Percentiles rank a stretch among this genome's conserved stretches.
These are phyloP conservation scores for Aspergillus udagawae DNA, from an alignment of 2,329 filamentous ascomycete species.

Conservation along the genomic window DNA sequence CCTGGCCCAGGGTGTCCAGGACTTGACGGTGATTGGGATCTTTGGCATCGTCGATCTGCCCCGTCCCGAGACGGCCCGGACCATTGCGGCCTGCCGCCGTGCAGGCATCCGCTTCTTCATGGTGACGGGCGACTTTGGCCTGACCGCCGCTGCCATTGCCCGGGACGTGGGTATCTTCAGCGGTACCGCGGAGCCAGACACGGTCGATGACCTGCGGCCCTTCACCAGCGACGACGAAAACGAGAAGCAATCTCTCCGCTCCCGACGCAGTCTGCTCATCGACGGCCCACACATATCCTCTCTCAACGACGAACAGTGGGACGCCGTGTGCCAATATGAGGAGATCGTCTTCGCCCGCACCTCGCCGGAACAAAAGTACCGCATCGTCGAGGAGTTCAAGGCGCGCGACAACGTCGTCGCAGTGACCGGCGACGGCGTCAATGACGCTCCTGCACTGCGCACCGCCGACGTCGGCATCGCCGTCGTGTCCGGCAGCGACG, in stretches of 20 bases:
- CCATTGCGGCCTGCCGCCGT: conserved; percentile 32
- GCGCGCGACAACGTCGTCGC: conserved; percentile 38
- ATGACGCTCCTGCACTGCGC: conserved; percentile 32
- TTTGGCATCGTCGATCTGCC: conserved; percentile 46
- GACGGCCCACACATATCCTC: conserved; percentile 63
- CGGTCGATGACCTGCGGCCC: conserved; percentile 50
- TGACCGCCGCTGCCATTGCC: conserved; percentile 40
- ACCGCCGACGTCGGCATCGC: conserved; percentile 33
- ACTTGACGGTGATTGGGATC: conserved; percentile 50
- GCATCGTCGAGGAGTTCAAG: conserved; percentile 41
- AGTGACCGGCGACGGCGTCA: conserved; percentile 37
- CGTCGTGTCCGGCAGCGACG: conserved; percentile 37
- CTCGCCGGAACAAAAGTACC: conserved; percentile 41
- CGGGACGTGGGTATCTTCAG: conserved; percentile 41
- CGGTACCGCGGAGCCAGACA: conserved; percentile 49
- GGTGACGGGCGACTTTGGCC: conserved; percentile 42
- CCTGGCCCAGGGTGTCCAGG: conserved; percentile 35
- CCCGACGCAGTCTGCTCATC: conserved; percentile 56
- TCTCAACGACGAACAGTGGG: conserved; percentile 66
- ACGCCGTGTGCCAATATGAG: conserved; percentile 54
- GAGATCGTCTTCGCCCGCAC: conserved; percentile 48
- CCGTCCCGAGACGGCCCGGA: conserved; percentile 32
- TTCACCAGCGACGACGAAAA: conserved; percentile 8
- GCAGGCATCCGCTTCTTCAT: conserved; percentile 42
- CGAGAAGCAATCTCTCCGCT: conserved; percentile 18